Base-by-base conservation (phyloP, 2,329 filamentous ascomycete genomes). In the Paecilomyces dactylethromorphus region DNA sequence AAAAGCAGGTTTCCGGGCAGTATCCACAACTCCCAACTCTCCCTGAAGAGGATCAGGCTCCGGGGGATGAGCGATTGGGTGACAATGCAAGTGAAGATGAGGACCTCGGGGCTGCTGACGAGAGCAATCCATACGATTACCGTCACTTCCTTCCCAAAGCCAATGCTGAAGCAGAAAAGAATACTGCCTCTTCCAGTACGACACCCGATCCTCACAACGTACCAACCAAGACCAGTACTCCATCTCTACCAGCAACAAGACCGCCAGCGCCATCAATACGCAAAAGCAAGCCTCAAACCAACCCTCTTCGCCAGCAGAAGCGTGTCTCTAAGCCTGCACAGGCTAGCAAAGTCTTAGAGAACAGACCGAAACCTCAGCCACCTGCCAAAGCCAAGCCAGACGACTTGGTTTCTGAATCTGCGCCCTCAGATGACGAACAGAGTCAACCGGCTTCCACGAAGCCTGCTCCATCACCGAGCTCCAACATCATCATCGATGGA, bases 1-100 rank as follows among this genome's bases (percentile, higher is more conserved):
- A 90, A 56, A 82, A 84, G 31, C 84, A 82, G 66, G 79, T 95
- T 49, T 81, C 84, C 54, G 82, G 85, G 55, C 82, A 87, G 68
- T 87, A 90, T 69, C 80, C 85, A 10, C 90, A 90, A 60, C 80
- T 94, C 39, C 79, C 76, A 29, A 71, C 71, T 22, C 57, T 73
- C 7, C 69, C 70, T 33, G 70, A 70, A 32, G 71, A 75, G n/a
- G 74, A 77, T 29, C 68, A 69, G 18, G 61, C 59, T 21, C 71
- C 68, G 13, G 66, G 69, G 1, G 74, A 75, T 55, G 72, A 76
- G 56, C 69, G 64, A 32, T 63, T 63, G 10, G 62, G 63, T 11
- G 71, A 63, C 7, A 67, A 66, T 29, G 63, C 68, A 35, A 71
- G 68, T 55, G 75, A 74, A 26, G 73, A 79, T n/a, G 75, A 78